A percentile compares a stretch with the other conserved stretches of the same genome.
Evolutionary conservation across 2,329 filamentous ascomycete genomes (phyloP).

Genomic region (Ambrosiella cleistominuta): DNA sequence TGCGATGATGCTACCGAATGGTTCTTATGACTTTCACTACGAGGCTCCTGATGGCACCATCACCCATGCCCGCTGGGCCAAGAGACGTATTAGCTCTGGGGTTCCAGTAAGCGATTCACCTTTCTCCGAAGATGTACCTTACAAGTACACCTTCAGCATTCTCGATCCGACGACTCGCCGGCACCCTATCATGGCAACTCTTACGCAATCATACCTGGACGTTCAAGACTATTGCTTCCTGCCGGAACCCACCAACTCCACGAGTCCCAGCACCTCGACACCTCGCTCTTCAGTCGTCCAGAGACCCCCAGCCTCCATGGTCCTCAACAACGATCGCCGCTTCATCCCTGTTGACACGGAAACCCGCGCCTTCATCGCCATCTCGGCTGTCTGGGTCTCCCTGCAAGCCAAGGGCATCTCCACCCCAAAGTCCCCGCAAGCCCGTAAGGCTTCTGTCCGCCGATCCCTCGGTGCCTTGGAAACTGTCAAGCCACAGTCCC

Average conservation of each 20-base stretch:
- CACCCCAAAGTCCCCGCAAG: background rate
- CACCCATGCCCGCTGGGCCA: slow-evolving; percentile 10
- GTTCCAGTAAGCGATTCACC: slow-evolving; percentile 15
- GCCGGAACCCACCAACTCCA: slow-evolving; percentile 1
- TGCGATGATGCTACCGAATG: slow-evolving; percentile 32
- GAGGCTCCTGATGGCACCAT: slow-evolving; percentile 13
- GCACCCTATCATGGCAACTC: slow-evolving; percentile 56
- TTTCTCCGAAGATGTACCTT: slow-evolving; percentile 14
- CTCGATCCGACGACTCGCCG: slow-evolving; percentile 50
- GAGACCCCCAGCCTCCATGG: background rate
- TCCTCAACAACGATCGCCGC: slow-evolving; percentile 8
- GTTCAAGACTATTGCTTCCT: slow-evolving; percentile 35
- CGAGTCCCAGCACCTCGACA: background rate
- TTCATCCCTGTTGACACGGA: slow-evolving; percentile 15
- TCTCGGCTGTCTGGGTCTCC: slow-evolving; percentile 17
- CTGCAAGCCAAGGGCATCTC: slow-evolving; percentile 15
- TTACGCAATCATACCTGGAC: slow-evolving; percentile 46
- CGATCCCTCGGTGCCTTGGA: slow-evolving; percentile 1
- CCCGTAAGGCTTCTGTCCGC: slow-evolving; percentile 7
- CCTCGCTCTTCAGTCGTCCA: slow-evolving; percentile 5
- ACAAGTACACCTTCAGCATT: slow-evolving; percentile 59
- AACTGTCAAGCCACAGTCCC: background rate
- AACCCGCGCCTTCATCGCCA: slow-evolving; percentile 15
- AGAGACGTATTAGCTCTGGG: slow-evolving; percentile 14
- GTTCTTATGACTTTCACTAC: slow-evolving; percentile 49